phyloP scores from a whole-genome alignment of 371 early-diverging fungal species.

The Quaeritorhiza haematococci region DNA sequence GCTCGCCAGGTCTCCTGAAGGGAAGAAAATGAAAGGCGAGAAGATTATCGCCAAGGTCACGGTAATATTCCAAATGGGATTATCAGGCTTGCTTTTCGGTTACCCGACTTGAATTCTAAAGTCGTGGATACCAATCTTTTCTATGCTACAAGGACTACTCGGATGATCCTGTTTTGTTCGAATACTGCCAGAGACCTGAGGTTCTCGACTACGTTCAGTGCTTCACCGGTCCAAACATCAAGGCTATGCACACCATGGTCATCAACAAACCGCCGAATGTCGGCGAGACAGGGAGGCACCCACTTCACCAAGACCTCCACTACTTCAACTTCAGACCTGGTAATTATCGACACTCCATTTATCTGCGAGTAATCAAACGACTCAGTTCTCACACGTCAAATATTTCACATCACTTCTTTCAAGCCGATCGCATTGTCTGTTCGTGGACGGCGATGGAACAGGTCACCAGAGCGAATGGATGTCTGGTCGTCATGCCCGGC shows the following conservation, averaged over 20 bases:
- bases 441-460: constrained; percentile 16
- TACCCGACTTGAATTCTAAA: no score
- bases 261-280: constrained; percentile 16
- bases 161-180: constrained; percentile 1
- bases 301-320: constrained; percentile 13
- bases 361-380: not conserved
- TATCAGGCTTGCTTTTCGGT: no score
- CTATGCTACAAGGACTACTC: no score
- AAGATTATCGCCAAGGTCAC: not conserved
- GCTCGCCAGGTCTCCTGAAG: not conserved
- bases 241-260: constrained; percentile 13
- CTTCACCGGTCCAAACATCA: constrained; percentile 13
- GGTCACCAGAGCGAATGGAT: constrained; percentile 10
- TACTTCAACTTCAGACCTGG: not conserved
- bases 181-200: constrained; percentile 5
- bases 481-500: constrained; percentile 14
- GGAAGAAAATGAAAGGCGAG: not conserved
- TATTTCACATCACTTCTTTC: not conserved
- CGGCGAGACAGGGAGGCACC: constrained; percentile 11
- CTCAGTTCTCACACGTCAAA: not conserved
- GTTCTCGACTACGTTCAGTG: constrained; percentile 1
- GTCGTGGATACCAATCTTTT: no score
- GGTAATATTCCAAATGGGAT: no score
- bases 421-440: constrained; percentile 9
- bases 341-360: not conserved